These are phyloP conservation scores for Colletotrichum destructivum DNA, from an alignment of 2,329 filamentous ascomycete genomes.

Conservation along the genomic window DNA sequence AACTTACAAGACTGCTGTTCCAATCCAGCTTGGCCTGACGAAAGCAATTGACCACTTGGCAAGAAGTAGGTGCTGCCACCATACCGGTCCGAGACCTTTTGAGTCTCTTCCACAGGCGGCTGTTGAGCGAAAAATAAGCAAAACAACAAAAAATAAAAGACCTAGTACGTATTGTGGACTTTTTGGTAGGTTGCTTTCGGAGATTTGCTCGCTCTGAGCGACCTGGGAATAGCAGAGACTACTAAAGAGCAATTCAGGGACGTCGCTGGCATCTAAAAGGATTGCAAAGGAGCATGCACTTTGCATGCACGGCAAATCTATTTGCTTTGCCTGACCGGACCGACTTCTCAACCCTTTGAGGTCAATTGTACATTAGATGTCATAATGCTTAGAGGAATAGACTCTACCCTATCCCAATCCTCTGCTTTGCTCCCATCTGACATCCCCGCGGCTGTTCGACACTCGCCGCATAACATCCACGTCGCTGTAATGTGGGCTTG, in stretches of 20 bases:
- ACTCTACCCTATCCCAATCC: background rate
- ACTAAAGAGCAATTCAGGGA: conserved; percentile 40
- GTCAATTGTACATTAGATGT: conserved; percentile 30
- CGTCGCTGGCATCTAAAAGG: conserved; percentile 9
- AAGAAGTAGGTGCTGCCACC: background rate
- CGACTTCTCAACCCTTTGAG: background rate
- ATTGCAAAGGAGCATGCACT: conserved; percentile 13
- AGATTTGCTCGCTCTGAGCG: conserved; percentile 14
- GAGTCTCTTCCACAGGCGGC: background rate
- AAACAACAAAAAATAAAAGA: conserved; percentile 10
- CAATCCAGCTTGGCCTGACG: background rate
- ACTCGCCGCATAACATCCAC: no score
- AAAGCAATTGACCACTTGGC: background rate
- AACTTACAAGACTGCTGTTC: conserved; percentile 10
- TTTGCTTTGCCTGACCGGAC: conserved; percentile 6
- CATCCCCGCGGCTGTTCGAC: background rate
- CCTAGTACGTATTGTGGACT: conserved; percentile 33
- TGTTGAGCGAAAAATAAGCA: background rate
- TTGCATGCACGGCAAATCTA: conserved; percentile 18
- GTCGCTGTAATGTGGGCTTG: background rate
- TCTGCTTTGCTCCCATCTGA: background rate
- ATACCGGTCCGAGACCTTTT: background rate
- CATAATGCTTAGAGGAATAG: conserved; percentile 19
- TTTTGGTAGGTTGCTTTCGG: conserved; percentile 26
- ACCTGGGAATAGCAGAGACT: conserved; percentile 31